These are phyloP conservation scores for Rhodotorula sphaerocarpa DNA, from an alignment of 768 basidiomycete genomes.

Conservation along the genomic window DNA sequence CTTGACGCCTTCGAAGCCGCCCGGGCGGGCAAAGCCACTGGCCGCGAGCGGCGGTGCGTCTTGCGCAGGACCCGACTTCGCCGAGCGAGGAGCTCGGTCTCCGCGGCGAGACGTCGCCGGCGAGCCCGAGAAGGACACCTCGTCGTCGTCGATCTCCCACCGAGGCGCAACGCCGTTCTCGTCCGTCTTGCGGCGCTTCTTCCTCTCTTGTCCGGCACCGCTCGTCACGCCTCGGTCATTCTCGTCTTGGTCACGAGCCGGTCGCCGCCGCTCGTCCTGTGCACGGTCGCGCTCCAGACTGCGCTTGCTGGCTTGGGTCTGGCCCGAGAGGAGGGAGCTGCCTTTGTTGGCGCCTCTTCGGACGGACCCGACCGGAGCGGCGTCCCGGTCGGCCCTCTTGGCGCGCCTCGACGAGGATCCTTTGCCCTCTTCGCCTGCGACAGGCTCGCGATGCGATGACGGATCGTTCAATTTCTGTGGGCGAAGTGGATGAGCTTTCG, in stretches of 20 bases:
- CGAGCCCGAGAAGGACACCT: neutral
- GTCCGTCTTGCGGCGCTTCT: neutral
- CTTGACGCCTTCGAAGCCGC: constrained; percentile 25
- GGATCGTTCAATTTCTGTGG: constrained; percentile 32
- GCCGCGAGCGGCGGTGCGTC: neutral
- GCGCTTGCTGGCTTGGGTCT: constrained; percentile 3
- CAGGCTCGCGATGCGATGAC: constrained; percentile 7
- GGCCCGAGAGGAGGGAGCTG: neutral
- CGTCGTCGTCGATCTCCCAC: constrained; percentile 12
- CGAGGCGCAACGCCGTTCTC: neutral
- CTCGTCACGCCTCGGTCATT: neutral
- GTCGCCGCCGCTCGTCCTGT: no score
- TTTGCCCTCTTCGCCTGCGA: neutral
- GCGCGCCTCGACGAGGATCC: neutral
- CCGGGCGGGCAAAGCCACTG: constrained; percentile 15
- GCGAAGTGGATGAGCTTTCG: no score
- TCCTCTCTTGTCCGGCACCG: neutral
- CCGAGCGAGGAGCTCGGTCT: neutral
- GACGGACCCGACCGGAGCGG: neutral
- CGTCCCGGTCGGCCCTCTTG: neutral
- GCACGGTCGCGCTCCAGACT: neutral
- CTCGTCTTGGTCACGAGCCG: no score
- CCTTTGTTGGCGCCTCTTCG: neutral
- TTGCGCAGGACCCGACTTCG: neutral
- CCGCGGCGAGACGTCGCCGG: neutral